Conservation (phyloP, 805 yeast species). For the Candida dendrica region DNA sequence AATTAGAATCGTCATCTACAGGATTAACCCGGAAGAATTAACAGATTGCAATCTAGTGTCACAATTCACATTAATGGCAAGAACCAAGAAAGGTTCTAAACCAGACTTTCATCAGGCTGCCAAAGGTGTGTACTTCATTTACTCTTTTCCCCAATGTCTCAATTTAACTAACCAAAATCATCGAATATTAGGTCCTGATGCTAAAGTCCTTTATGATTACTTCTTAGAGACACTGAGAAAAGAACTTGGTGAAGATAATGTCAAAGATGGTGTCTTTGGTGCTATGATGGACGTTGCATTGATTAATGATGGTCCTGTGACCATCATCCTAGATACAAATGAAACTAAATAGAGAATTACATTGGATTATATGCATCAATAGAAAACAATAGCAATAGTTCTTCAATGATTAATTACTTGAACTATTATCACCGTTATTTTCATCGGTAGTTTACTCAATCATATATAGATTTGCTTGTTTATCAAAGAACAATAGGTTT, state of each 20-base stretch:
- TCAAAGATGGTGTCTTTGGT: slow-evolving; percentile 87
- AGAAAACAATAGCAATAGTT: no score
- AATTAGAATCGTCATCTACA: background rate
- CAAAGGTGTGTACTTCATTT: slow-evolving; percentile 48
- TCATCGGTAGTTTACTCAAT: no score
- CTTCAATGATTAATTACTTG: no score
- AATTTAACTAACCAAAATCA: background rate
- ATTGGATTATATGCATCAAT: background rate
- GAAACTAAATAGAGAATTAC: slow-evolving; percentile 2
- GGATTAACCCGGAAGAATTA: background rate
- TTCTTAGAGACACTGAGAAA: slow-evolving; percentile 41
- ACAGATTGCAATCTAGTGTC: slow-evolving; percentile 40
- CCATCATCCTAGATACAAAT: slow-evolving; percentile 71
- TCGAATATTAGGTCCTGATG: slow-evolving; percentile 58
- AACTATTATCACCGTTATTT: no score
- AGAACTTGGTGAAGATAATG: slow-evolving; percentile 56
- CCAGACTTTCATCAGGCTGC: slow-evolving; percentile 95
- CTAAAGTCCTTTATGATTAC: slow-evolving; percentile 34
- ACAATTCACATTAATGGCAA: slow-evolving; percentile 86
- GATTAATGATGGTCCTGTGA: slow-evolving; percentile 90
- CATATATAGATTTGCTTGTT: no score
- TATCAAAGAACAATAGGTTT: no score
- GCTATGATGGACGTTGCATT: slow-evolving; percentile 95
- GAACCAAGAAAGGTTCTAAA: slow-evolving; percentile 82
- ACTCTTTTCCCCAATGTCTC: slow-evolving; percentile 7